Percentiles rank a stretch among this genome's conserved stretches.
These are phyloP conservation scores for Leptodermis oblonga DNA, from an alignment of 257 asterid genomes.

Conservation along the genomic window DNA sequence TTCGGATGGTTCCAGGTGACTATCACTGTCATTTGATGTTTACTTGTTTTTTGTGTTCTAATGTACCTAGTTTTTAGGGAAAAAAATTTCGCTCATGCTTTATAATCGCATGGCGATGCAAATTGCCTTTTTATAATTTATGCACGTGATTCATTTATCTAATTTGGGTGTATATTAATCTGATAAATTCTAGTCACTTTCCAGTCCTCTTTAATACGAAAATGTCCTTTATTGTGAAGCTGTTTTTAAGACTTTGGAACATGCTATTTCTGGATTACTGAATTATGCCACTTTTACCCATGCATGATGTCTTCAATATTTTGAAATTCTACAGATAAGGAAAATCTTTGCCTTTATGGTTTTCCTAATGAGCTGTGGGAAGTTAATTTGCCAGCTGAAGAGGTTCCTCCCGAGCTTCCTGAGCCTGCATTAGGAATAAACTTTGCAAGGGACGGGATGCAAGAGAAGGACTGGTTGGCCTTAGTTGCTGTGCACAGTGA, in stretches of 20 bases:
- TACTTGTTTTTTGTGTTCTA: background rate
- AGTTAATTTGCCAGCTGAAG: constrained; percentile 43
- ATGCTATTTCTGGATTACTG: background rate
- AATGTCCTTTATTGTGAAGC: background rate
- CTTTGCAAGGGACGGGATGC: constrained; percentile 49
- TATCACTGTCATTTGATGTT: background rate
- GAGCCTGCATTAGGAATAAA: constrained; percentile 48
- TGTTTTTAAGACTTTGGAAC: background rate
- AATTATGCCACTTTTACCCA: background rate
- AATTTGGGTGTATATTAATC: background rate
- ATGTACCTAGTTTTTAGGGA: background rate
- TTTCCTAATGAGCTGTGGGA: constrained; percentile 40
- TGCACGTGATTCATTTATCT: background rate
- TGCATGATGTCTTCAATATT: background rate
- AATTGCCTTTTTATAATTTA: background rate
- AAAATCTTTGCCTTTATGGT: constrained; percentile 44
- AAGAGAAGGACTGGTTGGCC: constrained; percentile 44
- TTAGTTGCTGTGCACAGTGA: constrained; percentile 48
- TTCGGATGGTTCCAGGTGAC: background rate
- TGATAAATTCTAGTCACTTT: background rate
- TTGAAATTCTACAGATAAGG: constrained; percentile 30
- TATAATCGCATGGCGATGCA: background rate
- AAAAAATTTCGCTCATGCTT: background rate
- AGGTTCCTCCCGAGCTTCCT: constrained; percentile 52
- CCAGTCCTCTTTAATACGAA: background rate